These are phyloP conservation scores for Sugiyamaella sp. DNA, from an alignment of 1,139 yeast species.

Conservation along the genomic window DNA sequence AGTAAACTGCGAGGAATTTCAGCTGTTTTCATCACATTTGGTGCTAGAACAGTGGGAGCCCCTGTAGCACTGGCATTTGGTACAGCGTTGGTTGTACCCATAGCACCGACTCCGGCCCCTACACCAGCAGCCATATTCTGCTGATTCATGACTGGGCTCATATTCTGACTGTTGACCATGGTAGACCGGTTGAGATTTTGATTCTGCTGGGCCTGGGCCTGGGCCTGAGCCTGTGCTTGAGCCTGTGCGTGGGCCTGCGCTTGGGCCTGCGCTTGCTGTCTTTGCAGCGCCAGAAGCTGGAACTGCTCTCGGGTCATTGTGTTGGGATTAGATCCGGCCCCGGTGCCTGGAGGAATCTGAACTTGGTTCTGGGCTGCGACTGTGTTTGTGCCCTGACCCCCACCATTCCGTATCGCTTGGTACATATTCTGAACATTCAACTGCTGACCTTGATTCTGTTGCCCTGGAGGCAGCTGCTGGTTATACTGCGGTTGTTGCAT, in stretches of 20 bases:
- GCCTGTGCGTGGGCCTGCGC: conserved; percentile 24
- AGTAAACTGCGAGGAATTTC: conserved; percentile 72
- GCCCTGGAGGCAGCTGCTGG: conserved; percentile 18
- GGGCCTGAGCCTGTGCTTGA: conserved; percentile 1
- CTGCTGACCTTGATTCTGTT: too few species aligned
- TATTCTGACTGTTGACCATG: conserved; percentile 1
- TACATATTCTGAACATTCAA: conserved; percentile 18
- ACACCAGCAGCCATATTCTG: conserved; percentile 15
- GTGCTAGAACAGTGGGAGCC: conserved; percentile 44
- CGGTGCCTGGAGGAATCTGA: too few species aligned
- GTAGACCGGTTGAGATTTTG: conserved; percentile 9
- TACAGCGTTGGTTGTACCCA: not conserved
- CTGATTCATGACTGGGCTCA: conserved; percentile 14
- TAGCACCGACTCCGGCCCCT: conserved; percentile 2
- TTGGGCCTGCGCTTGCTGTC: conserved; percentile 22
- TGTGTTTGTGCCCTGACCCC: not conserved
- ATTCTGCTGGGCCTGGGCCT: conserved; percentile 19
- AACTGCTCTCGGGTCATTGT: conserved; percentile 32
- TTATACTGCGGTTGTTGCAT: conserved; percentile 18
- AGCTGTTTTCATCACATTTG: conserved; percentile 52
- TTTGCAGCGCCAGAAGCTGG: conserved; percentile 29
- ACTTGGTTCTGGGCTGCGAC: conserved; percentile 14
- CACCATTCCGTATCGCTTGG: conserved; percentile 10
- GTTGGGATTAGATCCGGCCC: conserved; percentile 19
- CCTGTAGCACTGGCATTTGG: conserved; percentile 7